Percentiles rank a stretch among this genome's conserved stretches.
Evolutionary conservation across 2,329 filamentous ascomycete species (phyloP).

Genomic region (Aspergillus bombycis): DNA sequence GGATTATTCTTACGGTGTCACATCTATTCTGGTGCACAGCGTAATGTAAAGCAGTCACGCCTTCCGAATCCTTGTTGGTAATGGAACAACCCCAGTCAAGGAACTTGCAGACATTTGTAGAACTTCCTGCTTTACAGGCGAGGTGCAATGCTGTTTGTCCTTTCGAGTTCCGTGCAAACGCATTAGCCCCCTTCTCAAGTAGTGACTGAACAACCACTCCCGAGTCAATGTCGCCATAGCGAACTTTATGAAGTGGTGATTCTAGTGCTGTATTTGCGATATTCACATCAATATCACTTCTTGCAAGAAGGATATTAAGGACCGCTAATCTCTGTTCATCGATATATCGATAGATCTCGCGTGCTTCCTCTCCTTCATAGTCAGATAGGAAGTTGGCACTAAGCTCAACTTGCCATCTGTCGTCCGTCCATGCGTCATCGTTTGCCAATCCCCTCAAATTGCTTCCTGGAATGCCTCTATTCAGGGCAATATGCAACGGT

Average conservation of each 20-base stretch:
- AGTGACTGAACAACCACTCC: background rate
- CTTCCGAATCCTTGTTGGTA: background rate
- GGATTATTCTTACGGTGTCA: background rate
- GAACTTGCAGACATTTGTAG: background rate
- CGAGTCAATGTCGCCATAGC: background rate
- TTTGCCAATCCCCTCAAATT: background rate
- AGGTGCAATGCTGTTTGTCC: background rate
- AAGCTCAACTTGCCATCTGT: background rate
- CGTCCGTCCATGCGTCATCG: background rate
- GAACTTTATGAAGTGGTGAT: background rate
- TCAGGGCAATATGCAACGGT: constrained; percentile 10
- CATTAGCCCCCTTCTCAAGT: background rate
- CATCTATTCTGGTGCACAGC: background rate
- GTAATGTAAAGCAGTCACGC: background rate
- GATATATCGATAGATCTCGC: background rate
- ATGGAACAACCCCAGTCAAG: background rate
- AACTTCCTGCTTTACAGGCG: background rate
- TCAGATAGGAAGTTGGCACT: background rate
- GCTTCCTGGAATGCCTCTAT: background rate
- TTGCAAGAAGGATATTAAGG: background rate
- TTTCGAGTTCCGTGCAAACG: background rate
- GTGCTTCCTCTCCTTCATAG: background rate
- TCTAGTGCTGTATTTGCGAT: background rate
- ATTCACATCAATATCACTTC: background rate
- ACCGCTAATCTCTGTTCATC: background rate